A percentile compares a stretch with the other conserved stretches of the same genome.
phyloP scores from a whole-genome alignment of 208 protist species.

The Plasmodiophora brassicae region DNA sequence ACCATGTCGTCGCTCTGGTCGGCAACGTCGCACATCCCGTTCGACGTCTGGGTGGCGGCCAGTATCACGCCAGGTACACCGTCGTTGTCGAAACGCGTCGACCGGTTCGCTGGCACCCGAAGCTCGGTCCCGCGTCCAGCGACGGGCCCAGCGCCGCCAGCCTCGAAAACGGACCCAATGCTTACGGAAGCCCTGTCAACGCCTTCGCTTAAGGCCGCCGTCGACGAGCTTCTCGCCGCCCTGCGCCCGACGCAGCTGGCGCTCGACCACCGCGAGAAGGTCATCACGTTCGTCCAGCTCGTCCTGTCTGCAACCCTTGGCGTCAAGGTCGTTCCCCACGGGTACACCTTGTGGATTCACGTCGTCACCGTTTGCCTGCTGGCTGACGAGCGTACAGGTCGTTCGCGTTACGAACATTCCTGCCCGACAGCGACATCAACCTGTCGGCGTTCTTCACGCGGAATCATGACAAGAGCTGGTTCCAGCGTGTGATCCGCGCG shows the following conservation, averaged over 20 bases:
- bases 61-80: too few species aligned
- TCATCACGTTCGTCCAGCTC: conserved; percentile 22
- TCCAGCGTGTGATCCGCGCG: conserved; percentile 9
- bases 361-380: too few species aligned
- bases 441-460: conserved; percentile 29
- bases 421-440: conserved; percentile 23
- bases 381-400: too few species aligned
- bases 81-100: too few species aligned
- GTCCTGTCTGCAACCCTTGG: conserved; percentile 2
- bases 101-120: too few species aligned
- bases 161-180: too few species aligned
- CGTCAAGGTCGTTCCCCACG: conserved; percentile 25
- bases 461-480: conserved; percentile 32
- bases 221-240: not conserved
- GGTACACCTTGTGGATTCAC: too few species aligned
- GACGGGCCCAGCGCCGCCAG: too few species aligned
- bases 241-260: not conserved
- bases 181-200: not conserved
- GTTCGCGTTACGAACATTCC: not conserved
- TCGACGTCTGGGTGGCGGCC: too few species aligned
- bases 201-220: not conserved
- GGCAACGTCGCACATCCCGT: too few species aligned
- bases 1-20: too few species aligned
- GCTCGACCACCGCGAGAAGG: conserved; percentile 9
- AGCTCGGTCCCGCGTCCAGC: too few species aligned